Conservation (phyloP, 805 yeast species). For the Yamadazyma endophytica region DNA sequence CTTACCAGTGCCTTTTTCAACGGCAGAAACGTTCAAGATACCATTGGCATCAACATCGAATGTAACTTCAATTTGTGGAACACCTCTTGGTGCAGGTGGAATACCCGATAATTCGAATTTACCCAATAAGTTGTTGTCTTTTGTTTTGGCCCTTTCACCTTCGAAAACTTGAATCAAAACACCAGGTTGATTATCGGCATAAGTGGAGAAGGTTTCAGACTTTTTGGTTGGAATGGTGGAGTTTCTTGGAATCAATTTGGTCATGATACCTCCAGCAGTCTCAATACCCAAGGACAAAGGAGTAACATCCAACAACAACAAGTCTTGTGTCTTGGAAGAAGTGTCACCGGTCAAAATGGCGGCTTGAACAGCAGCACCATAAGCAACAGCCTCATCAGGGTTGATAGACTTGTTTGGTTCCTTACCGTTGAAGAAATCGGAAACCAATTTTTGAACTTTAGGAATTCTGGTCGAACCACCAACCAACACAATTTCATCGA, state of each 20-base stretch:
- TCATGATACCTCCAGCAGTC: conserved; percentile 97
- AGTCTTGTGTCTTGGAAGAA: conserved; percentile 42
- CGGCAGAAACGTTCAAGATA: conserved; percentile 78
- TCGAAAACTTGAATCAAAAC: conserved; percentile 91
- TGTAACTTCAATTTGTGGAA: conserved; percentile 88
- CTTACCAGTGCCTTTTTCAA: conserved; percentile 93
- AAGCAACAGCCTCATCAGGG: conserved; percentile 99
- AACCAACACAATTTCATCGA: conserved; percentile 92
- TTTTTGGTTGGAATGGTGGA: conserved; percentile 94
- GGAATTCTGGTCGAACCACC: conserved; percentile 99
- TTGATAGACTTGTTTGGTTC: conserved; percentile 96
- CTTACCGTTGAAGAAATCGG: conserved; percentile 88
- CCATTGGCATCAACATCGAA: conserved; percentile 85
- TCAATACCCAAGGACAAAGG: conserved; percentile 95
- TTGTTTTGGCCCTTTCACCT: conserved; percentile 94
- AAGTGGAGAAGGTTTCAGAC: conserved; percentile 93
- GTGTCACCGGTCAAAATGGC: conserved; percentile 92
- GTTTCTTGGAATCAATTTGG: conserved; percentile 90
- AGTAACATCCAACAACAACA: conserved; percentile 81
- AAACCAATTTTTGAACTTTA: conserved; percentile 91
- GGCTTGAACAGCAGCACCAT: conserved; percentile 99
- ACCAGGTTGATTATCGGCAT: conserved; percentile 94
- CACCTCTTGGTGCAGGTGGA: conserved; percentile 91
- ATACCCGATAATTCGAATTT: conserved; percentile 82
- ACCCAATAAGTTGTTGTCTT: conserved; percentile 87